Evolutionary conservation across 2,329 filamentous ascomycete species (phyloP), one percentile per base, ranked within the genome.

Genomic region (Cordyceps pruinosa): DNA sequence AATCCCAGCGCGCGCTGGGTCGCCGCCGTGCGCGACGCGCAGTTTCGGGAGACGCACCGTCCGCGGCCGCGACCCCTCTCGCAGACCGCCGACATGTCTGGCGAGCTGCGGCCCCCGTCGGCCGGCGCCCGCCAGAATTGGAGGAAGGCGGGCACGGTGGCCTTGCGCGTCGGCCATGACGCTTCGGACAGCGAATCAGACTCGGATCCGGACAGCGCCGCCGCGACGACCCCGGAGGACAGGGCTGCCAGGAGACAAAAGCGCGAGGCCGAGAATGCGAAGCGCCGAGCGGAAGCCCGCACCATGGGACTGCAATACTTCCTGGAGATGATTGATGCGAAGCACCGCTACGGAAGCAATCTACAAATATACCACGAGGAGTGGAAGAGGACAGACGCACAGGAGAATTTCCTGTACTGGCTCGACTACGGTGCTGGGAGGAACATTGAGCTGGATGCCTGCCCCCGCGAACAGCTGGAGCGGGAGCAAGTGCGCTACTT

Each of bases 371-470:
- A 96, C 64, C 92, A 97, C 66, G 82, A 84, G 59, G 84, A 88
- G 62, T 97, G 92, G 92, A 90, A 90, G 69, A 83, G 81, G 59
- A 77, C 83, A 1, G 77, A 88, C 28, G 93, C 90, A 0, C 82
- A 84, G 5, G 87, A 96, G 68, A 96, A 94, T 67, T 97, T 92
- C 78, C 96, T 96, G 70, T 93, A 91, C 72, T 96, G 92, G 91
- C 77, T 96, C 1, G 92, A 97, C 68, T 78, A 88, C 58, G 92
- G 92, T 5, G 86, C 86, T 49, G 92, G 92, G 0, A 84, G 77
- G 63, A 70, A 81, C 39, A 68, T 94, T 44, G 87, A 93, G 61
- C 74, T 93, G 13, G 80, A 84, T 4, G 79, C 82, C 0, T 90
- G 90, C 61, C 86, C 90, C 1, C 79, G 92, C 35, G 86, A 89